These are phyloP conservation scores for Stentor coeruleus DNA, from an alignment of 73 alveolate genomes.

Conservation along the genomic window DNA sequence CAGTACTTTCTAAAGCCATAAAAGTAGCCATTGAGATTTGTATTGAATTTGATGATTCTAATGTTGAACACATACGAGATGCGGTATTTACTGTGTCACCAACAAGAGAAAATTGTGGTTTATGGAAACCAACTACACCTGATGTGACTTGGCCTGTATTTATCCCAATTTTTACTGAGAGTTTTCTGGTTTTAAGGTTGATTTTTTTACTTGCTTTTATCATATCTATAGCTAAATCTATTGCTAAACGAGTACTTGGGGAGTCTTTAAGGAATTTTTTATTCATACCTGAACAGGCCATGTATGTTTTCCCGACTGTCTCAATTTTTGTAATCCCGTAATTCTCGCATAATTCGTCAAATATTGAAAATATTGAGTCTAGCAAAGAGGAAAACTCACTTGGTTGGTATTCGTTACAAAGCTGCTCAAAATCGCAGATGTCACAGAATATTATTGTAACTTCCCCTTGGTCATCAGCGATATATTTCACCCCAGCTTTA, in stretches of 20 bases:
- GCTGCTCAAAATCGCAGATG: conserved; percentile 50
- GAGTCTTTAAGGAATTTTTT: conserved; percentile 22
- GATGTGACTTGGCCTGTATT: conserved; percentile 96
- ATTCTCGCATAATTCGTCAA: conserved; percentile 50
- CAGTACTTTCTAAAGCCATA: neutral
- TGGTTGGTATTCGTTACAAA: conserved; percentile 21
- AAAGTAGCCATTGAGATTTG: conserved; percentile 21
- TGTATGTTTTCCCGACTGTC: conserved; percentile 84
- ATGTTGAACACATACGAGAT: conserved; percentile 69
- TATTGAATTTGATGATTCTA: neutral
- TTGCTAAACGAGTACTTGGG: neutral
- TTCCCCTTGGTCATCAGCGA: conserved; percentile 39
- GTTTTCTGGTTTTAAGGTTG: neutral
- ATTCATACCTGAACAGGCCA: conserved; percentile 84
- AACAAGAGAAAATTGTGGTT: conserved; percentile 96
- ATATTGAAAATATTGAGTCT: conserved; percentile 45
- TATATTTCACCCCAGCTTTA: conserved; percentile 37
- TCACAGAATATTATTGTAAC: conserved; percentile 48
- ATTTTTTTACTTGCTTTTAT: neutral
- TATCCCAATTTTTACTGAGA: conserved; percentile 81
- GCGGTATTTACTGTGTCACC: conserved; percentile 99
- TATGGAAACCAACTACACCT: conserved; percentile 98
- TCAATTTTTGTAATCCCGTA: conserved; percentile 39
- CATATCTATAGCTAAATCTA: conserved; percentile 1
- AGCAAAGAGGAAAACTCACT: conserved; percentile 45